Conservation (phyloP, 106 monocot species). For the Apostasia ramifera region DNA sequence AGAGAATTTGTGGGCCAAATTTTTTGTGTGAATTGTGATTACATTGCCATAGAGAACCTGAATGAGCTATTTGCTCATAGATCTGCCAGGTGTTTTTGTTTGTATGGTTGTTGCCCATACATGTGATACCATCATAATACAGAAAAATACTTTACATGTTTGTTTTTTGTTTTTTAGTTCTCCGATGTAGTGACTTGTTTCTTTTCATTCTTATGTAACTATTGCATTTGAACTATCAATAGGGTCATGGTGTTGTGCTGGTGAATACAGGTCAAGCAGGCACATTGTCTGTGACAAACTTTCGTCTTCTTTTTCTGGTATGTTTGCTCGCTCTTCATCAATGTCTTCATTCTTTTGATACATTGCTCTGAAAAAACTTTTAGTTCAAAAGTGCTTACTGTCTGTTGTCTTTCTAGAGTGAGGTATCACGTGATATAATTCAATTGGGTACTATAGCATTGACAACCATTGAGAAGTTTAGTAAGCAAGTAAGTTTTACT, state of each 20-base stretch:
- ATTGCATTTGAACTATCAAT: constrained; percentile 10
- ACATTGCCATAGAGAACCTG: background rate
- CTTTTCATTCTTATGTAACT: background rate
- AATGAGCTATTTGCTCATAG: too few species aligned
- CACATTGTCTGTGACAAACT: constrained; percentile 81
- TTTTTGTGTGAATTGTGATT: background rate
- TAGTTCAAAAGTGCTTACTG: too few species aligned
- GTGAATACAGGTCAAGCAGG: constrained; percentile 81
- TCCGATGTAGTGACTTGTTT: too few species aligned
- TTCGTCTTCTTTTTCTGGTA: constrained; percentile 96
- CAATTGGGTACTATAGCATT: constrained; percentile 93
- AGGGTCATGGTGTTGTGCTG: constrained; percentile 90
- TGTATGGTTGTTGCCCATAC: too few species aligned
- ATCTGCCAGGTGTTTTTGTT: too few species aligned
- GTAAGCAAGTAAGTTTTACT: constrained; percentile 62
- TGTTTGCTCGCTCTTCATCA: background rate
- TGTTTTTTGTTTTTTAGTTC: too few species aligned
- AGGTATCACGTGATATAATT: constrained; percentile 62
- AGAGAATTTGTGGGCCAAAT: background rate
- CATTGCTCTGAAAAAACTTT: too few species aligned
- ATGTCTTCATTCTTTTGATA: too few species aligned
- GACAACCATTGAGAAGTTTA: constrained; percentile 84
- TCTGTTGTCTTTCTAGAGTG: constrained; percentile 48
- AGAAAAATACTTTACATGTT: too few species aligned
- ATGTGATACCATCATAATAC: background rate